These are phyloP conservation scores for Malus fusca DNA, from an alignment of 306 rosid genomes.

Conservation along the genomic window DNA sequence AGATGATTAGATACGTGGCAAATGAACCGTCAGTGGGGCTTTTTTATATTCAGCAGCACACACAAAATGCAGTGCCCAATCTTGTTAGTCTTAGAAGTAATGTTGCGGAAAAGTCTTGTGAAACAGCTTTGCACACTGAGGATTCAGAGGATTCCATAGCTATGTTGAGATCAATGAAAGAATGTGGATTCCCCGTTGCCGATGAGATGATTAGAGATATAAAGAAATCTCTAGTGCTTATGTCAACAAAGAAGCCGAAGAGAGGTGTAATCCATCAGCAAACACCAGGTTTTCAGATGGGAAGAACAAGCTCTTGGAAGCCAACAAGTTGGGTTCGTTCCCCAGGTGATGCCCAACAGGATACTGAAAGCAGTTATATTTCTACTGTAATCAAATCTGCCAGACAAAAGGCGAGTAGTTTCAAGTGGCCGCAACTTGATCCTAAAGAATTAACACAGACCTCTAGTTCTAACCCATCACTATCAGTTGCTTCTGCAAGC, in stretches of 20 bases:
- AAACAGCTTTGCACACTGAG: slow-evolving; percentile 63
- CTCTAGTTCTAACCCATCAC: slow-evolving; percentile 17
- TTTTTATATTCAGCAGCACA: slow-evolving; percentile 81
- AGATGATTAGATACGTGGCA: slow-evolving; percentile 74
- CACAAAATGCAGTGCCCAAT: slow-evolving; percentile 70
- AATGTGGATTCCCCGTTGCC: slow-evolving; percentile 62
- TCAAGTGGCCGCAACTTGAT: slow-evolving; percentile 61
- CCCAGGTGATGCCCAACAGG: slow-evolving; percentile 18
- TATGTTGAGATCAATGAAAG: slow-evolving; percentile 66
- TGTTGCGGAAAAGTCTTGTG: slow-evolving; percentile 46
- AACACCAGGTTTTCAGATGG: slow-evolving; percentile 32
- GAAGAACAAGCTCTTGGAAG: slow-evolving; percentile 43
- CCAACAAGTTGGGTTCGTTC: slow-evolving; percentile 30
- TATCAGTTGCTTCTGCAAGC: slow-evolving; percentile 29
- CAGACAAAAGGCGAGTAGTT: slow-evolving; percentile 50
- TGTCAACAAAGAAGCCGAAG: slow-evolving; percentile 58
- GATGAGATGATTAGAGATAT: slow-evolving; percentile 82
- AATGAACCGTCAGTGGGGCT: slow-evolving; percentile 93
- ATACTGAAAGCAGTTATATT: slow-evolving; percentile 41
- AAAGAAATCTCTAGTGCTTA: slow-evolving; percentile 49
- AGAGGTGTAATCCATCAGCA: slow-evolving; percentile 44
- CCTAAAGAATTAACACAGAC: slow-evolving; percentile 19
- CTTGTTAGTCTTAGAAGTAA: slow-evolving; percentile 39
- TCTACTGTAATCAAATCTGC: slow-evolving; percentile 65
- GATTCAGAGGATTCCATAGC: slow-evolving; percentile 79